These are phyloP conservation scores for Crassisporium funariophilum DNA, from an alignment of 768 basidiomycete species.

Conservation along the genomic window DNA sequence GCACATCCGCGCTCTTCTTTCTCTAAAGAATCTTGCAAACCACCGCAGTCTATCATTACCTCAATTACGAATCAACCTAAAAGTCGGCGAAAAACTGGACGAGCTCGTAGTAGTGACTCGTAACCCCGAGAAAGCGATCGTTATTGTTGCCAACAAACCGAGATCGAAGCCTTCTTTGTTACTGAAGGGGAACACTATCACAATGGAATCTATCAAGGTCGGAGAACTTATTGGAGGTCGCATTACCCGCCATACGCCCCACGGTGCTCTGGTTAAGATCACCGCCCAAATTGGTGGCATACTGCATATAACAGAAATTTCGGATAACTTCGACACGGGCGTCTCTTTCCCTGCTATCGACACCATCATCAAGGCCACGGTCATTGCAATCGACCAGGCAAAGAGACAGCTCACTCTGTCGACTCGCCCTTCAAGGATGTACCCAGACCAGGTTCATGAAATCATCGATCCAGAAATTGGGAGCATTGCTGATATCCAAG, in stretches of 20 bases:
- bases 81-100: conserved; percentile 68
- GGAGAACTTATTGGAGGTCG: conserved; percentile 82
- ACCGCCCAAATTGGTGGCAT: conserved; percentile 70
- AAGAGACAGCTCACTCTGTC: conserved; percentile 79
- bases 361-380: conserved; percentile 67
- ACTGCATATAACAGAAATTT: conserved; percentile 78
- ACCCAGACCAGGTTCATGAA: conserved; percentile 47
- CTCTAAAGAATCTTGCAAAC: conserved; percentile 85
- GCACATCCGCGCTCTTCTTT: conserved; percentile 77
- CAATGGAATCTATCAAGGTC: conserved; percentile 63
- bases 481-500: conserved; percentile 60
- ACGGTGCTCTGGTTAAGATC: conserved; percentile 80
- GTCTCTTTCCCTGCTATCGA: conserved; percentile 58
- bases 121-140: conserved; percentile 81
- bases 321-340: conserved; percentile 74
- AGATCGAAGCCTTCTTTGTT: conserved; percentile 52
- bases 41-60: conserved; percentile 65
- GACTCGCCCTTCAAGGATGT: conserved; percentile 71
- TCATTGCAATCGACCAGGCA: conserved; percentile 67
- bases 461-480: conserved; percentile 72
- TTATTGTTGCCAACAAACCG: conserved; percentile 79
- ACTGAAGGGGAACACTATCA: conserved; percentile 49
- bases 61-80: conserved; percentile 64
- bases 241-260: conserved; percentile 71
- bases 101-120: conserved; percentile 89